These are phyloP conservation scores for Nannizzia gypsea DNA, from an alignment of 2,329 filamentous ascomycete genomes.

Conservation along the genomic window DNA sequence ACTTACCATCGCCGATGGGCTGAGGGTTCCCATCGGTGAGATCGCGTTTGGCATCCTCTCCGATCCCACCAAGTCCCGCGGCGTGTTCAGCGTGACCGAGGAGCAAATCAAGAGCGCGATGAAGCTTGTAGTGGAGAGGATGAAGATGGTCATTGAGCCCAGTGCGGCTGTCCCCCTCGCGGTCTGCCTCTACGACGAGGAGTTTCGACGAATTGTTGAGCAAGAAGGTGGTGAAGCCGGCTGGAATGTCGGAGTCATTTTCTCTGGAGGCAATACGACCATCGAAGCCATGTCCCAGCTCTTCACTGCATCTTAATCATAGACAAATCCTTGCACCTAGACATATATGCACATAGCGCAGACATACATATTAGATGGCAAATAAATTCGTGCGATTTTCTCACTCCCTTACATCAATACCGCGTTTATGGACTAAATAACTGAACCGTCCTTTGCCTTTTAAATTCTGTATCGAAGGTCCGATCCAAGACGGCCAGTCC, in stretches of 20 bases:
- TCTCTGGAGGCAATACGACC: slow-evolving; percentile 55
- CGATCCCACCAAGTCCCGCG: slow-evolving; percentile 55
- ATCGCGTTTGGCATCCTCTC: slow-evolving; percentile 69
- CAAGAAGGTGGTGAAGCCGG: slow-evolving; percentile 56
- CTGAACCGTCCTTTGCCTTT: slow-evolving; percentile 8
- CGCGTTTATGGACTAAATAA: slow-evolving; percentile 9
- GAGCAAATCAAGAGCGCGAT: slow-evolving; percentile 69
- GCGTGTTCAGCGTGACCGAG: slow-evolving; percentile 64
- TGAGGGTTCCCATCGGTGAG: slow-evolving; percentile 68
- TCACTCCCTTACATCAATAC: slow-evolving; percentile 5
- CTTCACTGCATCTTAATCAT: slow-evolving; percentile 25
- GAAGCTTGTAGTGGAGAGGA: slow-evolving; percentile 66
- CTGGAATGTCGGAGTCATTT: slow-evolving; percentile 56
- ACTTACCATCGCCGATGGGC: slow-evolving; percentile 76
- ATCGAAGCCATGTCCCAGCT: slow-evolving; percentile 49
- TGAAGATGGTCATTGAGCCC: slow-evolving; percentile 87
- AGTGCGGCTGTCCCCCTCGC: slow-evolving; percentile 76
- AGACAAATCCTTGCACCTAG: neutral
- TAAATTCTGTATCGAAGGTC: neutral
- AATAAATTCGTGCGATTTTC: neutral
- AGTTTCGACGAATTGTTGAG: slow-evolving; percentile 57
- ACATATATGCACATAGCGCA: neutral
- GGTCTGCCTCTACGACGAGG: slow-evolving; percentile 71
- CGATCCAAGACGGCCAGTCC: slow-evolving; percentile 20
- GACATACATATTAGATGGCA: neutral